phyloP scores from a whole-genome alignment of 73 alveolate genomes.

The Paramecium primaurelia region DNA sequence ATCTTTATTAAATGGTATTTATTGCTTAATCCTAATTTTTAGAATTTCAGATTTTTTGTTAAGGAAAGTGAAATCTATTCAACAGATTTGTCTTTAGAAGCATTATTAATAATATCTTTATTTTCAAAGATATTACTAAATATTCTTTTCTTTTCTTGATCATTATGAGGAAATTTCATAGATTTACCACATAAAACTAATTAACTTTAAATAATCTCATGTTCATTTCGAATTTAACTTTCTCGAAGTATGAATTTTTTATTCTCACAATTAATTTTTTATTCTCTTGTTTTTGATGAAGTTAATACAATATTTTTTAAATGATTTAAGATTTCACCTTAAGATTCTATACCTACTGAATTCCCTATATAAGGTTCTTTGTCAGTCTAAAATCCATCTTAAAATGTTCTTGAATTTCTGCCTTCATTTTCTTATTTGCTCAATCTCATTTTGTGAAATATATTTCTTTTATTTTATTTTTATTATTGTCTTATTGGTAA shows the following conservation, averaged over 20 bases:
- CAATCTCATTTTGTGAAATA: not conserved
- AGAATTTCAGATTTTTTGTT: not conserved
- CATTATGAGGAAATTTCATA: not conserved
- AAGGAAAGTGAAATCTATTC: not conserved
- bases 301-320: not conserved
- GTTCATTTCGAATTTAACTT: not conserved
- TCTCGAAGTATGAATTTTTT: not conserved
- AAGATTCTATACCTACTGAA: not conserved
- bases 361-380: conserved; percentile 5
- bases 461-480: not conserved
- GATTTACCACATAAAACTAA: conserved; percentile 28
- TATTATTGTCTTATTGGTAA: not conserved
- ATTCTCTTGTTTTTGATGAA: not conserved
- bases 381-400: conserved; percentile 35
- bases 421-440: not conserved
- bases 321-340: not conserved
- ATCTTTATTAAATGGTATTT: conserved; percentile 19
- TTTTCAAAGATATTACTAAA: not conserved
- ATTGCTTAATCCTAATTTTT: not conserved
- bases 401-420: not conserved
- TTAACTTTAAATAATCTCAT: not conserved
- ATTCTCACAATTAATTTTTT: not conserved
- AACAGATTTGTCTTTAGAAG: not conserved
- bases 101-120: not conserved
- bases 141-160: not conserved